A percentile compares a stretch with the other conserved stretches of the same genome.
Conservation (phyloP, 23 red algal genomes). For the Chondrus crispus region DNA sequence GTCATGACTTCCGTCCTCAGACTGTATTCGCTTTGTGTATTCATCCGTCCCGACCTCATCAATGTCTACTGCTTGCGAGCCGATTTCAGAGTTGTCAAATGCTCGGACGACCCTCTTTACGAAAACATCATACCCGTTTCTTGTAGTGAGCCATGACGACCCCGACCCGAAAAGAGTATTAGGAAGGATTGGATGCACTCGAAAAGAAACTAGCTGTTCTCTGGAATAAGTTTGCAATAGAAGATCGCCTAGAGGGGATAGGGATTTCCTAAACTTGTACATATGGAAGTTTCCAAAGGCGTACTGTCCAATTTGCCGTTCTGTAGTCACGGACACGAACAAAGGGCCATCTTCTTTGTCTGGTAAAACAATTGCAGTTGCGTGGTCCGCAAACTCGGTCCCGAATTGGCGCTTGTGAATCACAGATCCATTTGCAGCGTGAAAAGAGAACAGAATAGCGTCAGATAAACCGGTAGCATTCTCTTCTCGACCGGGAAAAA, state of each 20-base stretch:
- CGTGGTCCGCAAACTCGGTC: conserved; percentile 25
- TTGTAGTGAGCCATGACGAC: conserved; percentile 51
- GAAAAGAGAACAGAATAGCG: conserved; percentile 59
- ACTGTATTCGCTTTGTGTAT: conserved; percentile 35
- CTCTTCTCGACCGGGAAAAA: conserved; percentile 16
- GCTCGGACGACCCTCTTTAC: conserved; percentile 44
- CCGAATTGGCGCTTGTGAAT: conserved; percentile 26
- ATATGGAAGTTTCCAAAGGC: conserved; percentile 63
- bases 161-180: conserved; percentile 11
- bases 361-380: background rate
- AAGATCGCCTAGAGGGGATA: conserved; percentile 1
- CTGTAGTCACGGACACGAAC: conserved; percentile 30
- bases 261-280: conserved; percentile 33
- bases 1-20: conserved; percentile 42
- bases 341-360: conserved; percentile 23
- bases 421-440: conserved; percentile 19
- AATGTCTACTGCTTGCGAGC: conserved; percentile 26
- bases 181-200: conserved; percentile 26
- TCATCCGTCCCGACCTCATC: conserved; percentile 44
- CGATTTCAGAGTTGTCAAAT: conserved; percentile 23
- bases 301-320: conserved; percentile 40
- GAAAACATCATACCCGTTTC: conserved; percentile 60
- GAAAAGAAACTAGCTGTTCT: conserved; percentile 35
- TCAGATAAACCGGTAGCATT: conserved; percentile 3
- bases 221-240: conserved; percentile 49